Evolutionary conservation across 441 rosid genomes (phyloP).

Genomic region (Jatropha multifida): DNA sequence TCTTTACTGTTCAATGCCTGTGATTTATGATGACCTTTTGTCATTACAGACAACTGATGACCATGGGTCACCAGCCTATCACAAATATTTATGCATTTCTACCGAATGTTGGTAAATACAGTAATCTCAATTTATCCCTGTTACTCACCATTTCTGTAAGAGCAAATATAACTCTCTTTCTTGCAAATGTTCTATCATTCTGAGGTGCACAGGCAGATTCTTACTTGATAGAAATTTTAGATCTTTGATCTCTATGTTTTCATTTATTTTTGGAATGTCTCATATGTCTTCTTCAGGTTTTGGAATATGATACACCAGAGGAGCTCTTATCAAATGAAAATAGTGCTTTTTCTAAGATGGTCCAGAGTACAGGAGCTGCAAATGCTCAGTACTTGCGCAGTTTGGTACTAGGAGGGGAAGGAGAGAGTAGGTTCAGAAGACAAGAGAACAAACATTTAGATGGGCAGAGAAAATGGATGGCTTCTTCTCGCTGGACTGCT

Average conservation of each 20-base stretch:
- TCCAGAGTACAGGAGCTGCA: conserved; percentile 89
- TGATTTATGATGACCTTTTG: too few relatives aligned
- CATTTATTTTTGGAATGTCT: conserved; percentile 5
- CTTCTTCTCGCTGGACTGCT: conserved; percentile 97
- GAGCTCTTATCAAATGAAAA: conserved; percentile 58
- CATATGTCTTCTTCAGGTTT: conserved; percentile 50
- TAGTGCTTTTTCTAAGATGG: conserved; percentile 92
- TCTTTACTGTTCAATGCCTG: too few relatives aligned
- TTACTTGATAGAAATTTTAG: background rate
- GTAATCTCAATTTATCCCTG: background rate
- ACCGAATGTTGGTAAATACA: background rate
- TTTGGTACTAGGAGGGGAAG: conserved; percentile 59
- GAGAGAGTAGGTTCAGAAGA: conserved; percentile 32
- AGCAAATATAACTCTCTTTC: background rate
- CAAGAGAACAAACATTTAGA: conserved; percentile 45
- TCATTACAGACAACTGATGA: background rate
- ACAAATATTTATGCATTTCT: background rate
- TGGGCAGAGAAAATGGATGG: conserved; percentile 72
- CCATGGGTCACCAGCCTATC: background rate
- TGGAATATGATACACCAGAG: conserved; percentile 76
- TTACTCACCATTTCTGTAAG: background rate
- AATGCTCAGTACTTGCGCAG: conserved; percentile 84
- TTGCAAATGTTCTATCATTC: background rate
- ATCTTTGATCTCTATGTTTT: background rate
- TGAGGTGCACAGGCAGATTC: background rate